phyloP scores from a whole-genome alignment of 2,329 filamentous ascomycete species.

The Aspergillus hiratsukae region DNA sequence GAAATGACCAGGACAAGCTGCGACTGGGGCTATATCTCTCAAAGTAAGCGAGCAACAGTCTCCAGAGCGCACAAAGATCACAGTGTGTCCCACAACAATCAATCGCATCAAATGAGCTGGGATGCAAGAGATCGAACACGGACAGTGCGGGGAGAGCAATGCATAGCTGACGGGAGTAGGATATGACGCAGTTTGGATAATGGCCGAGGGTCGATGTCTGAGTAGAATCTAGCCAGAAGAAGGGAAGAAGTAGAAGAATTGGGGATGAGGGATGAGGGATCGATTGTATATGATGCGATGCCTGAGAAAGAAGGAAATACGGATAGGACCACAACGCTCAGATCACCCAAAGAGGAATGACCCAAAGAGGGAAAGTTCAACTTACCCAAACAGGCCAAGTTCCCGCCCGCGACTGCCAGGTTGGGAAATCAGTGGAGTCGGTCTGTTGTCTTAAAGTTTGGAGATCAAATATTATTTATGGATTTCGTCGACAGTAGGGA shows the following conservation, averaged over 20 bases:
- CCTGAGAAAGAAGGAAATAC: background rate
- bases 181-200: background rate
- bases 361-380: constrained; percentile 22
- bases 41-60: background rate
- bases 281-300: background rate
- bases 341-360: constrained; percentile 23
- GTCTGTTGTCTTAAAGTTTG: background rate
- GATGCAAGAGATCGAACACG: background rate
- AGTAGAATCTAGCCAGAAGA: background rate
- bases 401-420: constrained; percentile 20
- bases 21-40: background rate
- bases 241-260: constrained; percentile 2
- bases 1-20: background rate
- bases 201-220: constrained; percentile 1
- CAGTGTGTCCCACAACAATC: background rate
- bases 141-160: background rate
- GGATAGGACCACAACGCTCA: constrained; percentile 3
- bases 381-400: constrained; percentile 17
- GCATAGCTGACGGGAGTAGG: background rate
- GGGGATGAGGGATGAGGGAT: background rate
- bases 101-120: background rate
- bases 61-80: background rate
- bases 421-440: constrained; percentile 9
- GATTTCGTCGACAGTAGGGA: background rate
- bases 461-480: background rate